A percentile compares a stretch with the other conserved stretches of the same genome.
Evolutionary conservation across 805 yeast genomes (phyloP).

Genomic region (Saitoella complicata): DNA sequence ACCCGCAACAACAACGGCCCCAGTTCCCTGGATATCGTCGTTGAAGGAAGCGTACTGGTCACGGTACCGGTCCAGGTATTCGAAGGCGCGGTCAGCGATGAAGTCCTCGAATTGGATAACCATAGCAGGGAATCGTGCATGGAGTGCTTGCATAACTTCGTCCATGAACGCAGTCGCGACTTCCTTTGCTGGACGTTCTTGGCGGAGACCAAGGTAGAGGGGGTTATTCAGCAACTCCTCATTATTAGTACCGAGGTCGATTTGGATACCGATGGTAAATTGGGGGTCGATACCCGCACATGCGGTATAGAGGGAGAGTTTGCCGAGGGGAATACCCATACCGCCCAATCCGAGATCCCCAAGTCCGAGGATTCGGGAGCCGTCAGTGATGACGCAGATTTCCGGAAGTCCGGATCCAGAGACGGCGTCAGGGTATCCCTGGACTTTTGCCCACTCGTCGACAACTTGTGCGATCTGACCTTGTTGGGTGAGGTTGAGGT

Average conservation of each 20-base stretch:
- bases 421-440: slow-evolving; percentile 41
- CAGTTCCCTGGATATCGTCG: slow-evolving; percentile 84
- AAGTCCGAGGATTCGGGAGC: slow-evolving; percentile 75
- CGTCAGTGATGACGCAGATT: slow-evolving; percentile 58
- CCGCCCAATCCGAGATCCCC: slow-evolving; percentile 89
- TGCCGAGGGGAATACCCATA: slow-evolving; percentile 64
- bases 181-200: neutral
- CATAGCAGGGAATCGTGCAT: slow-evolving; percentile 59
- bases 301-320: slow-evolving; percentile 67
- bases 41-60: slow-evolving; percentile 56
- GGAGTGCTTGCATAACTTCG: slow-evolving; percentile 20
- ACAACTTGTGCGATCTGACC: neutral
- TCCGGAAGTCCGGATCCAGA: slow-evolving; percentile 52
- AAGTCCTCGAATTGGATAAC: slow-evolving; percentile 78
- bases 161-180: neutral
- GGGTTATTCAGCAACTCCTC: slow-evolving; percentile 33
- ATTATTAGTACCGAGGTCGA: slow-evolving; percentile 76
- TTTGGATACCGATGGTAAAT: slow-evolving; percentile 57
- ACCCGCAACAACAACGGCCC: slow-evolving; percentile 83
- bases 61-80: slow-evolving; percentile 52
- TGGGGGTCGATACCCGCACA: slow-evolving; percentile 86
- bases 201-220: neutral
- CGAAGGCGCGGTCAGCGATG: slow-evolving; percentile 69
- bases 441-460: neutral
- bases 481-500: neutral